Conservation (phyloP, 2,329 filamentous ascomycete species). For the Biscogniauxia marginata region DNA sequence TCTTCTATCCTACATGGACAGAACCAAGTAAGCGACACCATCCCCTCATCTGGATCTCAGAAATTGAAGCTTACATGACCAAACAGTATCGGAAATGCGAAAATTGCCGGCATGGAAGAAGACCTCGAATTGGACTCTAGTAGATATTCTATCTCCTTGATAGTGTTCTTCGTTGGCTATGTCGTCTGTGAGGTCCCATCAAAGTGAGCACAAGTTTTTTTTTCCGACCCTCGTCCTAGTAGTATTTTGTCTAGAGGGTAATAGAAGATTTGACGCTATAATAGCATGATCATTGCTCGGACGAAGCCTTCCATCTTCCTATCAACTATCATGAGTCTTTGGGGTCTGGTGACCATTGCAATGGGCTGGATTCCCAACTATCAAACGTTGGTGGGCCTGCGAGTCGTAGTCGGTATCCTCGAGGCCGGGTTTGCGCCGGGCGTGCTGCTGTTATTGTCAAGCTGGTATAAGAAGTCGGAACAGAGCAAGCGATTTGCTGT, state of each 20-base stretch:
- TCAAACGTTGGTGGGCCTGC: conserved; percentile 31
- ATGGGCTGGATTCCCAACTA: conserved; percentile 32
- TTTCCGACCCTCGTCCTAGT: not conserved
- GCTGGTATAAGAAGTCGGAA: conserved; percentile 27
- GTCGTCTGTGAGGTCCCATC: conserved; percentile 63
- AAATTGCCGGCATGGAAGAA: conserved; percentile 48
- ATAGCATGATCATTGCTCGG: conserved; percentile 56
- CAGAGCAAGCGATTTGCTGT: conserved; percentile 48
- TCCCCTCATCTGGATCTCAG: not conserved
- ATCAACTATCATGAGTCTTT: conserved; percentile 62
- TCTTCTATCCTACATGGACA: conserved; percentile 58
- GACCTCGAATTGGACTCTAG: conserved; percentile 52
- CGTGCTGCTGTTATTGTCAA: conserved; percentile 57
- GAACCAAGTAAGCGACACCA: conserved; percentile 42
- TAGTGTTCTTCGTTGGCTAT: conserved; percentile 70
- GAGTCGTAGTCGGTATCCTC: conserved; percentile 52
- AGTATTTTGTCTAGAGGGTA: not conserved
- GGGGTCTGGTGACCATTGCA: conserved; percentile 28
- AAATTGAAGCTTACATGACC: not conserved
- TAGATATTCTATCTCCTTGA: conserved; percentile 58
- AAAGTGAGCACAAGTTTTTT: conserved; percentile 39
- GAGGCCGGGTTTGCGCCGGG: conserved; percentile 62
- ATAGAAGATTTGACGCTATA: not conserved
- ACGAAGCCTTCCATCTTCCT: conserved; percentile 64
- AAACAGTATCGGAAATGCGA: conserved; percentile 49